phyloP scores from a whole-genome alignment of 345 rosid species.

The Combretum micranthum region DNA sequence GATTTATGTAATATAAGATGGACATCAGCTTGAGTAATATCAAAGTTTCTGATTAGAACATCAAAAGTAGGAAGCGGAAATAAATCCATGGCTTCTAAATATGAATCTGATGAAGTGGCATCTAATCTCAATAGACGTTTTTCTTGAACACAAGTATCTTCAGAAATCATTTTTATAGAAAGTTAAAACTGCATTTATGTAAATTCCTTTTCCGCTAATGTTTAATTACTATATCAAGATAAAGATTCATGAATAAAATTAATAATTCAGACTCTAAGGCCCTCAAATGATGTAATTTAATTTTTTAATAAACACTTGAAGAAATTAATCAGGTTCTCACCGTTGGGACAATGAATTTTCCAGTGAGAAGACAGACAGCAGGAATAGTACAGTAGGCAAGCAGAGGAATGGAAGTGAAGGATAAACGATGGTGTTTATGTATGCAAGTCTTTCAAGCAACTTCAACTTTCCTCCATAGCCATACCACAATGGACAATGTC shows the following conservation, averaged over 20 bases:
- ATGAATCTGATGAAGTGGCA: not conserved
- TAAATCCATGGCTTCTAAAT: too few species aligned
- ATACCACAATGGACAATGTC: slow-evolving; percentile 93
- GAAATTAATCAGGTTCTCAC: slow-evolving; percentile 29
- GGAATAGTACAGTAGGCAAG: slow-evolving; percentile 92
- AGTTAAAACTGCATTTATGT: too few species aligned
- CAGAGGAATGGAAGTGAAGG: slow-evolving; percentile 92
- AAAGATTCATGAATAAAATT: not conserved
- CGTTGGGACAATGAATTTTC: slow-evolving; percentile 89
- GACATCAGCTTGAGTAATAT: too few species aligned
- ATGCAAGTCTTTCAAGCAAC: slow-evolving; percentile 86
- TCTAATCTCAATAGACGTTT: not conserved
- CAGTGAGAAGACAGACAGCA: slow-evolving; percentile 92
- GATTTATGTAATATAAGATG: not conserved
- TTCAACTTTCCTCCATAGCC: slow-evolving; percentile 92
- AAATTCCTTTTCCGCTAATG: too few species aligned
- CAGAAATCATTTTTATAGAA: too few species aligned
- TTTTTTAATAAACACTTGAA: not conserved
- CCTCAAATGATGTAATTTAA: not conserved
- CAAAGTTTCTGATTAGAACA: too few species aligned
- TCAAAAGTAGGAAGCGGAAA: too few species aligned
- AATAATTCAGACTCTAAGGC: not conserved
- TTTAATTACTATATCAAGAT: too few species aligned
- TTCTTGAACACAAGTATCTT: too few species aligned
- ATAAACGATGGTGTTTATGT: slow-evolving; percentile 84